Evolutionary conservation across 1,284 basidiomycete genomes (phyloP).

Genomic region (Phellopilus nigrolimitatus): DNA sequence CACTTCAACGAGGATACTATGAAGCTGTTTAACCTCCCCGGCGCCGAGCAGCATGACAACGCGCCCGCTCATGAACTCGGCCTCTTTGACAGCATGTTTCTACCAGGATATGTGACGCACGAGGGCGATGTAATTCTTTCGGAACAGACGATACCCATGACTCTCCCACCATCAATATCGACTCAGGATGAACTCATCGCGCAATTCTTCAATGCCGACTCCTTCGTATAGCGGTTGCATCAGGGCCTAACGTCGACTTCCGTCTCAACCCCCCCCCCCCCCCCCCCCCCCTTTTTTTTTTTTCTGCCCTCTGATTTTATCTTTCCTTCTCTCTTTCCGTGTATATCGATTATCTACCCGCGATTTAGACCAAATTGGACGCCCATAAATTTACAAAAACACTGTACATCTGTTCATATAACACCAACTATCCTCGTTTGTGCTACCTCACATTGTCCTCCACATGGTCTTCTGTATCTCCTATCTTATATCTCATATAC

Average conservation of each 20-base stretch:
- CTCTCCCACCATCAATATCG: background rate
- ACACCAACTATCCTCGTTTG: too few species aligned
- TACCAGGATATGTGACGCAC: background rate
- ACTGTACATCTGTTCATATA: too few species aligned
- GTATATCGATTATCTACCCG: too few species aligned
- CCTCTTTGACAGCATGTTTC: background rate
- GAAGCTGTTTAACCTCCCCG: conserved; percentile 1
- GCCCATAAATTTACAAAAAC: too few species aligned
- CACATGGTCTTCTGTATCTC: too few species aligned
- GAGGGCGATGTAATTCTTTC: background rate
- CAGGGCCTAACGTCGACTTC: background rate
- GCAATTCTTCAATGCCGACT: background rate
- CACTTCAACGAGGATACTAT: conserved; percentile 1
- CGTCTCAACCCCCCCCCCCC: background rate
- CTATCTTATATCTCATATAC: too few species aligned
- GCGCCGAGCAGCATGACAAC: background rate
- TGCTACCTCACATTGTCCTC: too few species aligned
- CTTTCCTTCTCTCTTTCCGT: background rate
- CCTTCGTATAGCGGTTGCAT: background rate
- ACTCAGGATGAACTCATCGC: background rate
- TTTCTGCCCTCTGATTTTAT: background rate
- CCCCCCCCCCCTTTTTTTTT: too few species aligned
- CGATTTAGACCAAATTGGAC: too few species aligned
- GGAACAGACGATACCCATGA: background rate
- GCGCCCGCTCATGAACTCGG: background rate